These are phyloP conservation scores for Trichoderma sp. DNA, from an alignment of 2,329 filamentous ascomycete species.

Conservation along the genomic window DNA sequence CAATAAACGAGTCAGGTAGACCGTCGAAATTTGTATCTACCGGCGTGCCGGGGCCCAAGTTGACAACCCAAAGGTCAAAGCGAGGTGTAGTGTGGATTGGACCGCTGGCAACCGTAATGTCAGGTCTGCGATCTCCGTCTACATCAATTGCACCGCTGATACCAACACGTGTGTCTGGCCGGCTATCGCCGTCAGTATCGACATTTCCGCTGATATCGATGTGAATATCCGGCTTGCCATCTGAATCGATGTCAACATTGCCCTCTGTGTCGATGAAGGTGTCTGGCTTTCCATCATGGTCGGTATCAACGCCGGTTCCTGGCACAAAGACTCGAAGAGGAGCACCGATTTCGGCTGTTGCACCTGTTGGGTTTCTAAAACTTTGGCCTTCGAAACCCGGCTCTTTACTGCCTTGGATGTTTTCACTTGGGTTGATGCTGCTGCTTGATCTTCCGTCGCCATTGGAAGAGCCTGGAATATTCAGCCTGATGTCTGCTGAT, in stretches of 20 bases:
- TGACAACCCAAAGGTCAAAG: neutral
- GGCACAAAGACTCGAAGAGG: neutral
- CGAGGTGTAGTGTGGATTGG: neutral
- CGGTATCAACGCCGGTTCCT: neutral
- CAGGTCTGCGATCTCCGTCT: neutral
- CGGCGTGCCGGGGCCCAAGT: neutral
- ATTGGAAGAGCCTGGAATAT: neutral
- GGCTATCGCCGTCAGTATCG: neutral
- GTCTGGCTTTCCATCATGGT: slow-evolving; percentile 1
- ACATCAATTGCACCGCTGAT: neutral
- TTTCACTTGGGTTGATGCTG: neutral
- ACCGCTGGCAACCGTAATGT: neutral
- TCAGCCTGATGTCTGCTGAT: neutral
- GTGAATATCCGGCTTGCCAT: neutral
- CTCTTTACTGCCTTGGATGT: neutral
- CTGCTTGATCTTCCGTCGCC: neutral
- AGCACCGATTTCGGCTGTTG: neutral
- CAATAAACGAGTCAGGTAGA: neutral
- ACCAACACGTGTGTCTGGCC: neutral
- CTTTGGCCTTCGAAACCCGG: neutral
- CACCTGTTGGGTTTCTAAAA: neutral
- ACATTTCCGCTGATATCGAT: neutral
- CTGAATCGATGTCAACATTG: slow-evolving; percentile 2
- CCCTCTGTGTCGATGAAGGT: neutral
- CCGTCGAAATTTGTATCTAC: neutral